Evolutionary conservation across 179 eudicot genomes (phyloP).

Genomic region (Silene vulgaris): DNA sequence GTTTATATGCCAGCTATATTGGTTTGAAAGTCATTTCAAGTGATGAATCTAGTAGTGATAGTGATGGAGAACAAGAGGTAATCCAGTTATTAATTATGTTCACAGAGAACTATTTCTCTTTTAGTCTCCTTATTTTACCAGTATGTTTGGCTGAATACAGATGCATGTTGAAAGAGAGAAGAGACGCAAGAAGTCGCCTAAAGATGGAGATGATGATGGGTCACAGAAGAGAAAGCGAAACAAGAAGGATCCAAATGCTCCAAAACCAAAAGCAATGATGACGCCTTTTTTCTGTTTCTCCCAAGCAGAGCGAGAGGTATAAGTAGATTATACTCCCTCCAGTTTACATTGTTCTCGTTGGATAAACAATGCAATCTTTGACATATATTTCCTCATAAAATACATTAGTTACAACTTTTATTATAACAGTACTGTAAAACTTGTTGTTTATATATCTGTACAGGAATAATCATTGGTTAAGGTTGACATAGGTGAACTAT

Average conservation of each 20-base stretch:
- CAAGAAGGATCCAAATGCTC: conserved; percentile 94
- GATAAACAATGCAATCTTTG: too few relatives aligned
- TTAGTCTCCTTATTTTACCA: not conserved
- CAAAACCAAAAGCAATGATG: conserved; percentile 49
- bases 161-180: conserved; percentile 66
- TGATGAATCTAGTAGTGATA: conserved; percentile 77
- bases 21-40: conserved; percentile 22
- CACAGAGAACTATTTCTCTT: not conserved
- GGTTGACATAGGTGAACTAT: too few relatives aligned
- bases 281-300: conserved; percentile 76
- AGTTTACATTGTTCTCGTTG: too few relatives aligned
- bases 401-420: too few relatives aligned
- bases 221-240: conserved; percentile 76
- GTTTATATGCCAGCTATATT: too few relatives aligned
- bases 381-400: too few relatives aligned
- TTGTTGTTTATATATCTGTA: too few relatives aligned
- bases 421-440: too few relatives aligned
- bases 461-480: too few relatives aligned
- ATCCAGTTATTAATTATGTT: not conserved
- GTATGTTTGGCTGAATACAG: conserved; percentile 34
- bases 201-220: conserved; percentile 61
- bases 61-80: conserved; percentile 65
- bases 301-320: conserved; percentile 75
- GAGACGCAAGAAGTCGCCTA: conserved; percentile 20
- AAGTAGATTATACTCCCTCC: not conserved